Evolutionary conservation across 2,329 filamentous ascomycete genomes (phyloP).

Genomic region (Pseudogymnoascus sp.): DNA sequence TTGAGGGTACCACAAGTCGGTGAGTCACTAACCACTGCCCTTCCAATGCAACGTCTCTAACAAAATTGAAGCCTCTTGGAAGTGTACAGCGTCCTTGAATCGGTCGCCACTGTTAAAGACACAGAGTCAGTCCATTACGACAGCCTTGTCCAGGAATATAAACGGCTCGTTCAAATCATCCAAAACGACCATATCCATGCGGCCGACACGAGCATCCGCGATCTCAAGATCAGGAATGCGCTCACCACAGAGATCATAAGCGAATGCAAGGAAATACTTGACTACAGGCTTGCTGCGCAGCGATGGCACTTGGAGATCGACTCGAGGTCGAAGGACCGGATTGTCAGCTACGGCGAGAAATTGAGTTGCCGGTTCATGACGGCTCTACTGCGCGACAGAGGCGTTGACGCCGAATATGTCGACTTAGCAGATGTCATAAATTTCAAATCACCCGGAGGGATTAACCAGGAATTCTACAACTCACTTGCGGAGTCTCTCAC

Average conservation of each 20-base stretch:
- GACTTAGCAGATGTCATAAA: constrained; percentile 78
- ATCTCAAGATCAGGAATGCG: constrained; percentile 45
- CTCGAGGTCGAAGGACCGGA: constrained; percentile 70
- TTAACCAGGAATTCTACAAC: constrained; percentile 63
- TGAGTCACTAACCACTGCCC: constrained; percentile 40
- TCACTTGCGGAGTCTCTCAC: constrained; percentile 51
- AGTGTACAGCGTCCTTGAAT: constrained; percentile 49
- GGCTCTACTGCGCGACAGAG: constrained; percentile 67
- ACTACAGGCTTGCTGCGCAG: constrained; percentile 58
- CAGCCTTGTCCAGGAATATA: constrained; percentile 52
- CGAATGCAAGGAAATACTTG: constrained; percentile 73
- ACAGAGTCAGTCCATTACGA: constrained; percentile 44
- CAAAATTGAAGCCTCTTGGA: constrained; percentile 38
- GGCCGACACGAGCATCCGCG: constrained; percentile 52
- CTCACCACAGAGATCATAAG: constrained; percentile 60
- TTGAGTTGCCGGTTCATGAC: constrained; percentile 89
- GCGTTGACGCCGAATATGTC: constrained; percentile 79
- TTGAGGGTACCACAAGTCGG: constrained; percentile 91
- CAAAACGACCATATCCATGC: constrained; percentile 72
- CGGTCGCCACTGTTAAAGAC: constrained; percentile 44
- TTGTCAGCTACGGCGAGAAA: constrained; percentile 93
- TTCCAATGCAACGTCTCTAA: background rate
- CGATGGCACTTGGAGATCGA: constrained; percentile 68
- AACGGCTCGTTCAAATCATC: constrained; percentile 69
- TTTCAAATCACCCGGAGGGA: constrained; percentile 46